phyloP scores from a whole-genome alignment of 2,329 filamentous ascomycete species.

The Verticillium longisporum region DNA sequence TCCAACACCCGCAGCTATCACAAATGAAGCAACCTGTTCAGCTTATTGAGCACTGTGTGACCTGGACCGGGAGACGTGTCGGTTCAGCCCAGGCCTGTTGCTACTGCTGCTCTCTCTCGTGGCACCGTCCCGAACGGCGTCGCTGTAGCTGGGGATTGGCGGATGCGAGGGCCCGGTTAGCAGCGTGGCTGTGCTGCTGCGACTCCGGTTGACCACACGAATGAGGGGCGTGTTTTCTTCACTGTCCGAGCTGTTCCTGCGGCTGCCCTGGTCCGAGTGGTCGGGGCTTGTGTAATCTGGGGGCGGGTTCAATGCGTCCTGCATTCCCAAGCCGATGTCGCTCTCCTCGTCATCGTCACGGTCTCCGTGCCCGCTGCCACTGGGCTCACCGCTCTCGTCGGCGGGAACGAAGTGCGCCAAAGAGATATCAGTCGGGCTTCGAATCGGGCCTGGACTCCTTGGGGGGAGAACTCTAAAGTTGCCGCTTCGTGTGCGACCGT shows the following conservation, averaged over 20 bases:
- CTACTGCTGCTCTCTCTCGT: constrained; percentile 37
- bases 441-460: constrained; percentile 79
- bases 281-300: constrained; percentile 65
- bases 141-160: constrained; percentile 78
- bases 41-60: constrained; percentile 12
- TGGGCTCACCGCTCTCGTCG: constrained; percentile 68
- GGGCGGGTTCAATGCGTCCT: constrained; percentile 56
- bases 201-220: constrained; percentile 40
- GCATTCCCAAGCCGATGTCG: constrained; percentile 35
- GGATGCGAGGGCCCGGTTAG: constrained; percentile 32
- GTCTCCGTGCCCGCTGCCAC: constrained; percentile 26
- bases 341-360: constrained; percentile 21
- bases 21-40: background rate
- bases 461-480: constrained; percentile 70
- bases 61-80: constrained; percentile 10
- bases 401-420: constrained; percentile 73
- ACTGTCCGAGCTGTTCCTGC: constrained; percentile 50
- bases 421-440: constrained; percentile 93
- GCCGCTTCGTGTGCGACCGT: constrained; percentile 69
- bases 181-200: constrained; percentile 41
- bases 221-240: constrained; percentile 51
- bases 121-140: constrained; percentile 56
- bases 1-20: background rate
- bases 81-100: constrained; percentile 13
- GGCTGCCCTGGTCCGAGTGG: constrained; percentile 49